A percentile compares a stretch with the other conserved stretches of the same genome.
Evolutionary conservation across 352 stramenopile species (phyloP).

Genomic region (Pythium phragmiticola): DNA sequence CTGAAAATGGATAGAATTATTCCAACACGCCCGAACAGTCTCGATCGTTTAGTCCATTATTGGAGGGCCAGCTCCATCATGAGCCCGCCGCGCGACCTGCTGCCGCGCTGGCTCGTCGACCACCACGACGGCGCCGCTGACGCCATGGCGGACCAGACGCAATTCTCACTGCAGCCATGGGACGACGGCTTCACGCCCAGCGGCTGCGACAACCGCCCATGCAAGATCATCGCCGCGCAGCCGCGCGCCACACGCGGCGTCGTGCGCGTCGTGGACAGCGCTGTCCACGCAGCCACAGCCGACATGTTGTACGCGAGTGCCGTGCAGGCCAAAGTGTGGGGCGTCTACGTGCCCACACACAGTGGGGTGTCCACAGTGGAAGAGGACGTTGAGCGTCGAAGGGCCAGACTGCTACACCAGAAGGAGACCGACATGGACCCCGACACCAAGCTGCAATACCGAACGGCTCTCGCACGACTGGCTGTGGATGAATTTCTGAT

Average conservation of each 20-base stretch:
- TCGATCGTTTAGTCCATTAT: no score
- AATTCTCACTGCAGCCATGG: constrained; percentile 27
- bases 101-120: constrained; percentile 25
- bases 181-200: constrained; percentile 68
- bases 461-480: constrained; percentile 38
- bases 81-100: constrained; percentile 15
- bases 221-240: constrained; percentile 50
- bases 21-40: no score
- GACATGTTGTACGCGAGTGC: constrained; percentile 59
- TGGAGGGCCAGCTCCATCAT: not conserved
- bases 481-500: constrained; percentile 63
- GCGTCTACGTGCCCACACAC: constrained; percentile 53
- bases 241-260: constrained; percentile 31
- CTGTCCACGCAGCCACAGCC: constrained; percentile 43
- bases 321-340: constrained; percentile 57
- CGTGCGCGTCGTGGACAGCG: constrained; percentile 47
- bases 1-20: no score
- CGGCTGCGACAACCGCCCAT: constrained; percentile 36
- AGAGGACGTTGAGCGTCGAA: not conserved
- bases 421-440: constrained; percentile 14
- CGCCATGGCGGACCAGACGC: not conserved
- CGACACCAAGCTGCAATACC: constrained; percentile 27
- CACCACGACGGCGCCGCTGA: constrained; percentile 1
- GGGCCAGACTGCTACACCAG: constrained; percentile 1
- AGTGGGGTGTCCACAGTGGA: constrained; percentile 1